A percentile compares a stretch with the other conserved stretches of the same genome.
phyloP scores from a whole-genome alignment of 179 eudicot genomes.

The Silene noctiflora region DNA sequence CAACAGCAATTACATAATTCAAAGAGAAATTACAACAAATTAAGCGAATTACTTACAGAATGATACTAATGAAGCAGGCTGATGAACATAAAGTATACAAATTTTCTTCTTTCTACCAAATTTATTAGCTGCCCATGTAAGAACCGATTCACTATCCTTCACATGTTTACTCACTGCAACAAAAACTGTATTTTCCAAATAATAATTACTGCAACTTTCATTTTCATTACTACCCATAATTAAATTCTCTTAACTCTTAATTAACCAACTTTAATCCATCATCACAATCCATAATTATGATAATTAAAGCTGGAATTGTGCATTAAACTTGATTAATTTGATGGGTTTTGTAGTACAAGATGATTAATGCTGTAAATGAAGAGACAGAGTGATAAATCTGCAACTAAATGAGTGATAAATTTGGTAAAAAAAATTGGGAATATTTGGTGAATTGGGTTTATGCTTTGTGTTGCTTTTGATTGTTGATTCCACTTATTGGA shows the following conservation, averaged over 20 bases:
- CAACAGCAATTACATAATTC: neutral
- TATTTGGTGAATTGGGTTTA: neutral
- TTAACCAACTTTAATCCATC: constrained; percentile 16
- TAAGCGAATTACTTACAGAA: constrained; percentile 41
- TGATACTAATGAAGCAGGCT: constrained; percentile 42
- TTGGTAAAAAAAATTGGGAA: neutral
- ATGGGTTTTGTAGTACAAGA: constrained; percentile 15
- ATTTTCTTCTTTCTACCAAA: constrained; percentile 47
- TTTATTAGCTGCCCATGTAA: constrained; percentile 56
- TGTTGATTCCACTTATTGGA: constrained; percentile 21
- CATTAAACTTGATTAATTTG: constrained; percentile 10
- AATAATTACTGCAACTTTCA: constrained; percentile 31
- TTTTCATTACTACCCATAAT: constrained; percentile 31
- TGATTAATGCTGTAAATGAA: neutral
- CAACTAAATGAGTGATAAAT: neutral
- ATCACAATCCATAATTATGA: neutral
- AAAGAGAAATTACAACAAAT: neutral
- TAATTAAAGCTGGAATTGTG: neutral
- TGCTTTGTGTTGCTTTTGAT: neutral
- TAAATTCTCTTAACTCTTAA: neutral
- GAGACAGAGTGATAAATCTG: neutral
- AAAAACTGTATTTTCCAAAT: constrained; percentile 55
- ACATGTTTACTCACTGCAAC: constrained; percentile 80
- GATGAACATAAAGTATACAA: constrained; percentile 71
- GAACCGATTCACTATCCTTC: constrained; percentile 55